These are phyloP conservation scores for Microsporum ferrugineum DNA, from an alignment of 2,329 filamentous ascomycete genomes.

Conservation along the genomic window DNA sequence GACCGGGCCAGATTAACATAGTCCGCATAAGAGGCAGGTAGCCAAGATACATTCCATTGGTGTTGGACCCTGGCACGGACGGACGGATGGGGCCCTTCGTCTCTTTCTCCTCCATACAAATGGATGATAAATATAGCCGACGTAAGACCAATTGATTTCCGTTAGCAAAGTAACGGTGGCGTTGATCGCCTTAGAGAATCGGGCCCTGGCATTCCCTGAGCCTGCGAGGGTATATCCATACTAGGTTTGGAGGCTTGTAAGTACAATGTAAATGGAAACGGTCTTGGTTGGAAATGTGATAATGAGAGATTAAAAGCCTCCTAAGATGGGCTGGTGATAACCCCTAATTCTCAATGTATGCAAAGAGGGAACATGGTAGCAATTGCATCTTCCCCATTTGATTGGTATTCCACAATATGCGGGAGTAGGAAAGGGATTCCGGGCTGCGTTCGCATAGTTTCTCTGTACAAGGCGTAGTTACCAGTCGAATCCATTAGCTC, in stretches of 20 bases:
- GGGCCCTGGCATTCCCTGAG: neutral
- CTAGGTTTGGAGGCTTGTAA: neutral
- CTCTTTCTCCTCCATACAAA: neutral
- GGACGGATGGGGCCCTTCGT: neutral
- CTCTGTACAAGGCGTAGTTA: conserved; percentile 29
- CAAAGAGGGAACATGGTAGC: conserved; percentile 12
- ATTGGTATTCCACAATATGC: conserved; percentile 25
- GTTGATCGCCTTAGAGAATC: neutral
- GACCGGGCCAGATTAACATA: neutral
- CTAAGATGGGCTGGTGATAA: neutral
- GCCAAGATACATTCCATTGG: conserved; percentile 3
- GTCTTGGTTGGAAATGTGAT: neutral
- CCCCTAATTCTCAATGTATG: neutral
- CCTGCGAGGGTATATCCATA: neutral
- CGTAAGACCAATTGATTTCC: neutral
- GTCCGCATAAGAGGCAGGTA: neutral
- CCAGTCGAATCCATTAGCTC: conserved; percentile 22
- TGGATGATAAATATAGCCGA: neutral
- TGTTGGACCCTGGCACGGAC: neutral
- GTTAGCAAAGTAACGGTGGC: neutral
- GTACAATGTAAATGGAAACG: neutral
- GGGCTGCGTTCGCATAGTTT: conserved; percentile 22
- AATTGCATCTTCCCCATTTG: conserved; percentile 8
- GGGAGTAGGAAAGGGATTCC: conserved; percentile 32
- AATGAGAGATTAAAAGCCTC: neutral